Evolutionary conservation across 176 grass and related monocot genomes (phyloP).

Genomic region (Zizania latifolia): DNA sequence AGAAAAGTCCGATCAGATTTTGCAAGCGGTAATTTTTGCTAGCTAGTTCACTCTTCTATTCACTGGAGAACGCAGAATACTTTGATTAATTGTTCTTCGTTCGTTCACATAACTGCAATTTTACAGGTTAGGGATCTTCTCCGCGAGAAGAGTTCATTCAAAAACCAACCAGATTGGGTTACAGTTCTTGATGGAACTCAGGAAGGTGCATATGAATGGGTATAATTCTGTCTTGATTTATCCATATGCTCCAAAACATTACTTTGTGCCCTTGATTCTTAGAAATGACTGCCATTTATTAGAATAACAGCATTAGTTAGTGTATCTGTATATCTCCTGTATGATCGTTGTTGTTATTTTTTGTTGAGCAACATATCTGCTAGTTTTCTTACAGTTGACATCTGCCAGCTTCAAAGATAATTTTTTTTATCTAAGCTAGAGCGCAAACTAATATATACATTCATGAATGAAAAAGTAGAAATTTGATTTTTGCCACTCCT

Average conservation of each 20-base stretch:
- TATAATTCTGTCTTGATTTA: conserved; percentile 27
- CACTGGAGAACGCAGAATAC: background rate
- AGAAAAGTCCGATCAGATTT: conserved; percentile 68
- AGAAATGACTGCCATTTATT: background rate
- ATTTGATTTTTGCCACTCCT: background rate
- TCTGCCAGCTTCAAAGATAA: background rate
- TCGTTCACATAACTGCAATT: background rate
- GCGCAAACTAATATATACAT: background rate
- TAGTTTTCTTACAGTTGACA: background rate
- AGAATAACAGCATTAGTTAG: background rate
- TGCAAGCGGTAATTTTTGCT: conserved; percentile 62
- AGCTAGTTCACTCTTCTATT: background rate
- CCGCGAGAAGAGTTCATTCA: conserved; percentile 65
- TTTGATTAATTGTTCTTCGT: background rate
- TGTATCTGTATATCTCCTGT: background rate
- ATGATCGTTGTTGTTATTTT: background rate
- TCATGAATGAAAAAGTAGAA: background rate
- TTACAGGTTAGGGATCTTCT: conserved; percentile 85
- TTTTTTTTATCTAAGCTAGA: background rate
- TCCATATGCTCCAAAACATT: background rate
- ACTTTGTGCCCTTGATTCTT: background rate
- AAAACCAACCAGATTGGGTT: conserved; percentile 67
- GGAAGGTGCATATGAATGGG: conserved; percentile 98
- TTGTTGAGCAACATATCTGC: background rate
- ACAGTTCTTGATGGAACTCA: conserved; percentile 93